Conservation (phyloP, 2,329 filamentous ascomycete genomes). For the Erysiphe pulchra region DNA sequence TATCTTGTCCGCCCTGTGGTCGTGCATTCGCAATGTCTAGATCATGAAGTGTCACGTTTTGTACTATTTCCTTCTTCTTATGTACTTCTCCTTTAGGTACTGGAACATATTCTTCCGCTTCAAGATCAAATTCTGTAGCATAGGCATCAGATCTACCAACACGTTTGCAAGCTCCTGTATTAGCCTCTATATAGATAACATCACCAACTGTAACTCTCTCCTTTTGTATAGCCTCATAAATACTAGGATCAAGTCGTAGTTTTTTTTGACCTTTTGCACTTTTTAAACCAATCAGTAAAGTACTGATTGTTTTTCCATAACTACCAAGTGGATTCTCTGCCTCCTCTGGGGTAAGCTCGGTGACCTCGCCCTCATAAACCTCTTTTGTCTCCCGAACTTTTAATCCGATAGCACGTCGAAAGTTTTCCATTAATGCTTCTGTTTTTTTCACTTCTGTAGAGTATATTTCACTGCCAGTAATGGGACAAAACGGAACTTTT, state of each 20-base stretch:
- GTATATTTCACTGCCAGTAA: conserved; percentile 94
- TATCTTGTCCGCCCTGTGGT: conserved; percentile 91
- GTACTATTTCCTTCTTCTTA: conserved; percentile 99
- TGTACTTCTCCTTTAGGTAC: conserved; percentile 97
- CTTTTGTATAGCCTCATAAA: conserved; percentile 98
- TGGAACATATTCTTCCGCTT: conserved; percentile 96
- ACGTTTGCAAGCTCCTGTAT: conserved; percentile 92
- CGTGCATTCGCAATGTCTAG: conserved; percentile 86
- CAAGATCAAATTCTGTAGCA: conserved; percentile 92
- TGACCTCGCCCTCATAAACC: conserved; percentile 97
- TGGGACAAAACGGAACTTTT: conserved; percentile 95
- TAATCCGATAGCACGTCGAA: conserved; percentile 81
- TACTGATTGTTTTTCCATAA: conserved; percentile 93
- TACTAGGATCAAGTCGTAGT: conserved; percentile 82
- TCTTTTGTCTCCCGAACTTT: conserved; percentile 98
- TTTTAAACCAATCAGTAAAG: conserved; percentile 80
- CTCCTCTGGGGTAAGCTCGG: conserved; percentile 90
- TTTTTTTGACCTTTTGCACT: conserved; percentile 95
- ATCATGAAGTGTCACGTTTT: conserved; percentile 93
- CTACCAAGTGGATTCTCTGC: conserved; percentile 90
- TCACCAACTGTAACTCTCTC: conserved; percentile 89
- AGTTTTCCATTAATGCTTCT: conserved; percentile 97
- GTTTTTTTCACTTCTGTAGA: conserved; percentile 98
- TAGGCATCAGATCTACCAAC: conserved; percentile 92
- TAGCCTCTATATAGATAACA: conserved; percentile 97